A percentile compares a stretch with the other conserved stretches of the same genome.
phyloP scores from a whole-genome alignment of 768 basidiomycete genomes.

The Tricholoma saponaceum region DNA sequence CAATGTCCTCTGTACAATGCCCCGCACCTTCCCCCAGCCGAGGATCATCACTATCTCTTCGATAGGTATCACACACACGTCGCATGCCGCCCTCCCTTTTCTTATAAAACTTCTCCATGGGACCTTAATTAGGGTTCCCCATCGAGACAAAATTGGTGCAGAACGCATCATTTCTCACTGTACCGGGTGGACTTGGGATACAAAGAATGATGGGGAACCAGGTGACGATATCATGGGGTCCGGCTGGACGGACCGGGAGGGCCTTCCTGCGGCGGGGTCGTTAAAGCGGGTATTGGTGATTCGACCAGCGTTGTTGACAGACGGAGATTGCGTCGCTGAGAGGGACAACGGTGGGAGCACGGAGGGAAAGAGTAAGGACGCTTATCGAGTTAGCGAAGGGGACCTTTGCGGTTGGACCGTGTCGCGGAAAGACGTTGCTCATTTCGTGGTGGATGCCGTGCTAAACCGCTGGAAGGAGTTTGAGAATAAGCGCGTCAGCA shows the following conservation, averaged over 20 bases:
- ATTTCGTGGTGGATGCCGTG: conserved; percentile 52
- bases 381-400: conserved; percentile 40
- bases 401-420: conserved; percentile 44
- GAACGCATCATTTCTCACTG: conserved; percentile 47
- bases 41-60: conserved; percentile 52
- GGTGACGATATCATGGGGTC: conserved; percentile 35
- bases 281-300: conserved; percentile 45
- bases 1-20: conserved; percentile 53
- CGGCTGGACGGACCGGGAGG: conserved; percentile 39
- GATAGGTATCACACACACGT: conserved; percentile 41
- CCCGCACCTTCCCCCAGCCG: conserved; percentile 33
- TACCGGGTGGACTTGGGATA: conserved; percentile 48
- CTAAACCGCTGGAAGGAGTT: conserved; percentile 47
- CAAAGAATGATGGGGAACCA: conserved; percentile 31
- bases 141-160: conserved; percentile 55
- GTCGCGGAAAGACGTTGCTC: conserved; percentile 59
- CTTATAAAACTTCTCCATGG: conserved; percentile 44
- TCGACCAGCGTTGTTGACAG: conserved; percentile 55
- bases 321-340: conserved; percentile 46
- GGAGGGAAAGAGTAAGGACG: conserved; percentile 20
- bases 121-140: conserved; percentile 39
- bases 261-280: conserved; percentile 39
- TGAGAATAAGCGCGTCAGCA: conserved; percentile 42
- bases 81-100: conserved; percentile 43
- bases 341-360: conserved; percentile 9